These are phyloP conservation scores for Cryptococcus amylolentus DNA, from an alignment of 1,284 basidiomycete genomes.

Conservation along the genomic window DNA sequence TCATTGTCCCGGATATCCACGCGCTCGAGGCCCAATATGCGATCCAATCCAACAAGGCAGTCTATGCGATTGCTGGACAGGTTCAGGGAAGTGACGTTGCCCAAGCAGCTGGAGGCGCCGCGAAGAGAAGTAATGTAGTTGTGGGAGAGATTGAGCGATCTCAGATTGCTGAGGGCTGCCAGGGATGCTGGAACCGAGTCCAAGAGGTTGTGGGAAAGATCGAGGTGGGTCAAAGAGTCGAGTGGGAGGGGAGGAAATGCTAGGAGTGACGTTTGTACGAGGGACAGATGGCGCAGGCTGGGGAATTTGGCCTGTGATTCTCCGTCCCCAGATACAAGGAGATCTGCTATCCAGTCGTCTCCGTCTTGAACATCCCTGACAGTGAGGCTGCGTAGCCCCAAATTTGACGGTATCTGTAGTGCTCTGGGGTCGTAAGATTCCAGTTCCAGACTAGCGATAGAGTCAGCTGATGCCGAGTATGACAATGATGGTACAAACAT, in stretches of 20 bases:
- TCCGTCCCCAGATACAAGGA: constrained; percentile 15
- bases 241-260: constrained; percentile 60
- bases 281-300: constrained; percentile 40
- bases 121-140: constrained; percentile 96
- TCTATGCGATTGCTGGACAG: constrained; percentile 83
- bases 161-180: constrained; percentile 67
- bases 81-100: constrained; percentile 70
- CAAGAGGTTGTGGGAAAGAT: constrained; percentile 80
- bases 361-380: constrained; percentile 46
- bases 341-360: constrained; percentile 47
- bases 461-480: neutral
- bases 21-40: constrained; percentile 73
- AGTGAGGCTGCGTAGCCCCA: constrained; percentile 40
- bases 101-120: constrained; percentile 77
- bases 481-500: constrained; percentile 27
- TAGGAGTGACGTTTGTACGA: constrained; percentile 37
- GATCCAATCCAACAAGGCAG: constrained; percentile 87
- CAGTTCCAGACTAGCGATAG: constrained; percentile 40
- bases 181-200: constrained; percentile 58
- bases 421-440: constrained; percentile 47
- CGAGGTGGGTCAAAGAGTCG: constrained; percentile 82
- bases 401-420: constrained; percentile 36
- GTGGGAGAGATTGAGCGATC: constrained; percentile 82
- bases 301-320: constrained; percentile 35
- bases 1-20: constrained; percentile 82